Base-by-base conservation (phyloP, 768 basidiomycete species). In the Leccinum uliginosum region DNA sequence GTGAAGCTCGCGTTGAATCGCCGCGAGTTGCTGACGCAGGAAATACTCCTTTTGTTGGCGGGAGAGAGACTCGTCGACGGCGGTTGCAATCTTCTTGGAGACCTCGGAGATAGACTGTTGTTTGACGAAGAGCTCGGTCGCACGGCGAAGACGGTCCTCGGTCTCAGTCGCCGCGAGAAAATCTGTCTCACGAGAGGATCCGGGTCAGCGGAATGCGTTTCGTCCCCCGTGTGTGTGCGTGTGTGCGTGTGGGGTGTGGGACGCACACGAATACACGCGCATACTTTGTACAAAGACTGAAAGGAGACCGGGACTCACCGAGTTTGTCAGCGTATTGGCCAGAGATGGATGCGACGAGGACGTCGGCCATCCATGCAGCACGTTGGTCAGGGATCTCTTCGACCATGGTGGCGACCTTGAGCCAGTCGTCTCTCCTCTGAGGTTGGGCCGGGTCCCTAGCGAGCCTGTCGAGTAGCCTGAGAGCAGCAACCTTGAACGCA, bases 31-130 rank as follows among this genome's bases (percentile, higher is more conserved):
- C 62, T 92, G 91, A 23, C 89, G 84, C 3, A 93, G 78, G 75
- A 91, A 92, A 65, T 86, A 87, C 58, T 91, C 91, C 65, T 92
- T 92, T 72, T 93, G 91, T 63, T 92, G 91, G 55, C 89, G 91
- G 24, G 87, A 89, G n/a, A 92, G 79, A 4, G 84, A 85, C 67
- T 93, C 90, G 60, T 90, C 89, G 11, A 93, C 86, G 21, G 87
- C 85, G 29, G 82, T 80, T 4, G 88, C 84, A 51, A 93, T 89
- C 75, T 89, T 91, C 67, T 85, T 83, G 15, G 86, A 83, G 0
- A 93, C 87, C 69, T 93, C 91, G 21, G 83, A 83, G 32, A 92
- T 91, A 43, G 87, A 87, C 3, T 83, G 75, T 51, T 87, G 86
- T 63, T 91, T 92, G 47, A 83, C 71, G 66, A 92, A 86, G 11